Percentiles rank a stretch among this genome's conserved stretches.
Conservation (phyloP, 1,139 yeast species). For the Kodamaea anthophila region DNA sequence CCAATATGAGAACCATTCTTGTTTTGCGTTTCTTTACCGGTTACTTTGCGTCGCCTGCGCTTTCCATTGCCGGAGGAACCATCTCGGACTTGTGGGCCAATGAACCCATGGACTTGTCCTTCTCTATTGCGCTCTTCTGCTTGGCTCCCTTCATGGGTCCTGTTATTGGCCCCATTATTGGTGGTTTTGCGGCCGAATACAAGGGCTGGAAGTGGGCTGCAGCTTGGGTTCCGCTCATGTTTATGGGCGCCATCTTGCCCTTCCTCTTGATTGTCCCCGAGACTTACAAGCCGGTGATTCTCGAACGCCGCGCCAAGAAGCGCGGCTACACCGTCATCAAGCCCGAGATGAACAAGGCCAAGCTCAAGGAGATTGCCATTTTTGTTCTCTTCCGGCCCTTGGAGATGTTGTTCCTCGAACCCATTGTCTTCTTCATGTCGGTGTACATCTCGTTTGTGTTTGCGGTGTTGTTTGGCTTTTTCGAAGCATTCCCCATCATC, state of each 20-base stretch:
- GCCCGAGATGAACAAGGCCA: conserved; percentile 17
- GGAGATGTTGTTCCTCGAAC: conserved; percentile 61
- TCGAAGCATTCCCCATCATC: conserved; percentile 72
- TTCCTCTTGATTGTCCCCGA: conserved; percentile 58
- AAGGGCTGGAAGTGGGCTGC: conserved; percentile 73
- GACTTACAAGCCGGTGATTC: conserved; percentile 59
- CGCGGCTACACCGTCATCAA: conserved; percentile 47
- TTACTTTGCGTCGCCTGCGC: conserved; percentile 73
- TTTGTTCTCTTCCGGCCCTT: conserved; percentile 55
- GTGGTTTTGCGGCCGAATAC: conserved; percentile 66
- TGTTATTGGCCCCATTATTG: conserved; percentile 74
- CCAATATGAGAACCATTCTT: conserved; percentile 51
- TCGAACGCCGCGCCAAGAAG: conserved; percentile 50
- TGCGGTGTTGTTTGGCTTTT: conserved; percentile 71
- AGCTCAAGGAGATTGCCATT: conserved; percentile 23
- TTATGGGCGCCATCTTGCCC: conserved; percentile 60
- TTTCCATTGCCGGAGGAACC: conserved; percentile 85
- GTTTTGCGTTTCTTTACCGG: conserved; percentile 79
- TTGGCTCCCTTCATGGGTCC: conserved; percentile 76
- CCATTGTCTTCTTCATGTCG: conserved; percentile 62
- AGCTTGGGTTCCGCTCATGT: conserved; percentile 69
- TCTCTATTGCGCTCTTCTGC: conserved; percentile 68
- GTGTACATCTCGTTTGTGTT: conserved; percentile 65
- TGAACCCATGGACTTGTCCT: conserved; percentile 52
- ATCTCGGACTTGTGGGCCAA: conserved; percentile 62